Evolutionary conservation across 1,284 basidiomycete species (phyloP).

Genomic region (Boletus sp.): DNA sequence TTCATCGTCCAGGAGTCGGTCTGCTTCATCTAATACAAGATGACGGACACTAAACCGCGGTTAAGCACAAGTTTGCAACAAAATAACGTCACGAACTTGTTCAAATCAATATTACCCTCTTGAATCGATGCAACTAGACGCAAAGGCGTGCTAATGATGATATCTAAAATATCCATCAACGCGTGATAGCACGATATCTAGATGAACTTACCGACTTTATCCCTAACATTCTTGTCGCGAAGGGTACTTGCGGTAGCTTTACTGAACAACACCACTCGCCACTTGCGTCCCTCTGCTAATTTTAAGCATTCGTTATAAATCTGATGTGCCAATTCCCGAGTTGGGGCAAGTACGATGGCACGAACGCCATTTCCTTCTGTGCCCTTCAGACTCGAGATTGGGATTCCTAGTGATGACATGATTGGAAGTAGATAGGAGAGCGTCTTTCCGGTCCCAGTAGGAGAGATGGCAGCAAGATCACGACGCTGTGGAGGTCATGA

Average conservation of each 20-base stretch:
- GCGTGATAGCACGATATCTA: not conserved
- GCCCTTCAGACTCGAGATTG: constrained; percentile 48
- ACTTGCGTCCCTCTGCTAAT: constrained; percentile 77
- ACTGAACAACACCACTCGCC: constrained; percentile 79
- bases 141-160: constrained; percentile 80
- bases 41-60: constrained; percentile 62
- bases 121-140: constrained; percentile 74
- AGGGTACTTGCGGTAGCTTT: constrained; percentile 80
- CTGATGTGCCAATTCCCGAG: constrained; percentile 94
- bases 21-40: constrained; percentile 87
- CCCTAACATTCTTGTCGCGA: constrained; percentile 60
- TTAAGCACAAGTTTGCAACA: constrained; percentile 2
- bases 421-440: constrained; percentile 85
- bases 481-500: constrained; percentile 44
- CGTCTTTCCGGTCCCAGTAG: constrained; percentile 94
- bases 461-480: constrained; percentile 88
- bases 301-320: constrained; percentile 91
- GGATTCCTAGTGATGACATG: constrained; percentile 62
- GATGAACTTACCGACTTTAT: constrained; percentile 64
- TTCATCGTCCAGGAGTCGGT: constrained; percentile 84
- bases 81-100: constrained; percentile 52
- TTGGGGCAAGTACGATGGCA: constrained; percentile 85
- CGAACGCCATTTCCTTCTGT: constrained; percentile 60
- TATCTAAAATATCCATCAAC: constrained; percentile 46
- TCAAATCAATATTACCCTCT: constrained; percentile 59